Evolutionary conservation across 495 filamentous ascomycete genomes (phyloP).

Genomic region (Cercophora sp.): DNA sequence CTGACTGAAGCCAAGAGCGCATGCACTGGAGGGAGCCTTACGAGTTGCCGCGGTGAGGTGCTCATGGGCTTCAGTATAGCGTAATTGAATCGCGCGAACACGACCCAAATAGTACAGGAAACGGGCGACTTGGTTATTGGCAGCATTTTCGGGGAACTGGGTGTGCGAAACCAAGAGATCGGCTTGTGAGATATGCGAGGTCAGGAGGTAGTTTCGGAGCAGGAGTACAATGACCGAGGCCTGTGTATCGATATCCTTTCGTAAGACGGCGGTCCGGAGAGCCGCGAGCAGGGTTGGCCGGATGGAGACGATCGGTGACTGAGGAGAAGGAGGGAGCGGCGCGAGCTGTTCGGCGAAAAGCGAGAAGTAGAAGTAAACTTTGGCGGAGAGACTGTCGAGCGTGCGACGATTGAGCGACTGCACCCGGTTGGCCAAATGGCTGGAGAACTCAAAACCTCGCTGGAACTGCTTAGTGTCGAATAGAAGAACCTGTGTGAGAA

Average conservation of each 20-base stretch:
- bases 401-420: slow-evolving; percentile 89
- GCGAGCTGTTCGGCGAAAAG: slow-evolving; percentile 87
- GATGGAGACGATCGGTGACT: slow-evolving; percentile 77
- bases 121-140: slow-evolving; percentile 95
- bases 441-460: slow-evolving; percentile 78
- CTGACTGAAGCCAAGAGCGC: slow-evolving; percentile 90
- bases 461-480: slow-evolving; percentile 78
- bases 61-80: slow-evolving; percentile 95
- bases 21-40: slow-evolving; percentile 85
- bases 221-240: slow-evolving; percentile 91
- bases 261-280: slow-evolving; percentile 85
- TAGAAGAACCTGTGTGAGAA: slow-evolving; percentile 84
- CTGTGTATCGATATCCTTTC: slow-evolving; percentile 95
- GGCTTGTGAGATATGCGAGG: slow-evolving; percentile 94
- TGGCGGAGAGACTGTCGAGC: slow-evolving; percentile 86
- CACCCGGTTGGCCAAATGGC: slow-evolving; percentile 72
- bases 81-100: slow-evolving; percentile 91
- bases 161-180: slow-evolving; percentile 94
- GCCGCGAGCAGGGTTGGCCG: slow-evolving; percentile 83
- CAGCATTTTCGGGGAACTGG: slow-evolving; percentile 84
- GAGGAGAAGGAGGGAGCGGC: slow-evolving; percentile 80
- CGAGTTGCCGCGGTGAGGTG: slow-evolving; percentile 87
- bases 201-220: slow-evolving; percentile 92
- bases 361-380: slow-evolving; percentile 96
- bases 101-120: slow-evolving; percentile 95